A percentile compares a stretch with the other conserved stretches of the same genome.
phyloP scores from a whole-genome alignment of 805 yeast species.

The Candida khao-thaluensis region DNA sequence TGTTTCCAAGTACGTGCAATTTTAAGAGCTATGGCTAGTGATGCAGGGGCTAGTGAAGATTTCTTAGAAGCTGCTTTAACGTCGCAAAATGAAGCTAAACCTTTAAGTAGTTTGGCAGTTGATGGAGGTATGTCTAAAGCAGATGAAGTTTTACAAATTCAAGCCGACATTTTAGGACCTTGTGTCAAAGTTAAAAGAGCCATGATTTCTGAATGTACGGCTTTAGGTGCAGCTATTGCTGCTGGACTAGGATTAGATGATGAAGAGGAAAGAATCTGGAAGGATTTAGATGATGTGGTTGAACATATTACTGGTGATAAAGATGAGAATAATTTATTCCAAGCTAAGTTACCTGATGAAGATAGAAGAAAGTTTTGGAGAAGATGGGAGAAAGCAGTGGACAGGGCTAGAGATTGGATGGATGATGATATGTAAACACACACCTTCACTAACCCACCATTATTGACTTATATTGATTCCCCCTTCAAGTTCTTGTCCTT shows the following conservation, averaged over 20 bases:
- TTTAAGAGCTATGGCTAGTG: constrained; percentile 83
- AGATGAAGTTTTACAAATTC: constrained; percentile 89
- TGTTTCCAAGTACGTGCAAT: constrained; percentile 93
- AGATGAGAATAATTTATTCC: constrained; percentile 28
- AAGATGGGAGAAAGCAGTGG: constrained; percentile 84
- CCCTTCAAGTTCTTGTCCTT: too few species aligned
- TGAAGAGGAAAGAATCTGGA: constrained; percentile 65
- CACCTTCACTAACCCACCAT: too few species aligned
- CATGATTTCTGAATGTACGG: constrained; percentile 84
- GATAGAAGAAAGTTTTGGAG: constrained; percentile 64
- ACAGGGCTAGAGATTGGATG: constrained; percentile 81
- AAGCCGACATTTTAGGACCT: constrained; percentile 88
- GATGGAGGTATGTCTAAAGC: constrained; percentile 97
- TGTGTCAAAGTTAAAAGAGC: constrained; percentile 81
- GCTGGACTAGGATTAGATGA: constrained; percentile 69
- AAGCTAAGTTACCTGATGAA: constrained; percentile 49
- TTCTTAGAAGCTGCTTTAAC: constrained; percentile 53
- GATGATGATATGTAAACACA: constrained; percentile 27
- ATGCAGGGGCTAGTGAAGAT: constrained; percentile 63
- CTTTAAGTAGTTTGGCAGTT: constrained; percentile 63
- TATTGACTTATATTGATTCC: too few species aligned
- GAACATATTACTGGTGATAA: constrained; percentile 33
- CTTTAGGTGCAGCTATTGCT: constrained; percentile 94
- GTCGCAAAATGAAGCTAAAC: constrained; percentile 43
- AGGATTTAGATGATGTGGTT: constrained; percentile 65